Base-by-base conservation (phyloP, 1,139 yeast genomes). In the Nakaseomyces glabratus region DNA sequence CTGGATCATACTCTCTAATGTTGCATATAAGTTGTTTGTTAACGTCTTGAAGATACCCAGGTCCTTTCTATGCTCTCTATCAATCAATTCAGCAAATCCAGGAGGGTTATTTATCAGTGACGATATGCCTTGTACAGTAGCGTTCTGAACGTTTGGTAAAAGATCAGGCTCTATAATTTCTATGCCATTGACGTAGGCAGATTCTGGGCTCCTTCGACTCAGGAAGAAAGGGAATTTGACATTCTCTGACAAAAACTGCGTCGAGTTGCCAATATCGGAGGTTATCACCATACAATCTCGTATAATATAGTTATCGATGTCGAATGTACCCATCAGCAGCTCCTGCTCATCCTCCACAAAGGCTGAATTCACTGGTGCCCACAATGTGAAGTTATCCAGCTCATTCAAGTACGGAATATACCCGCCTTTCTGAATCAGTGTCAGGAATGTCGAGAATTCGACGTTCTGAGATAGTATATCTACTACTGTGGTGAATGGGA, bases 351-450 rank as follows among this genome's bases (percentile, higher is more conserved):
- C 46, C 16, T 45, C 51, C 11, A 62, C 66, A 57, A 82, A 86
- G 1, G 95, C 96, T 48, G 81, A 76, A 58, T 88, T 85, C 13
- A 82, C 70, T 0, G 97, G 96, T 0, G 96, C 96, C 31, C 85
- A 56, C 13, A 88, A 60, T 0, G 97, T 85, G 35, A 79, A 69
- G 53, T 86, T 81, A 23, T 65, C 62, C 42, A 81, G 58, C 23
- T 63, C 62, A 54, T 85, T 88, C 34, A 90, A 57, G 21, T 62
- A 58, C 1, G 93, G 93, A 1, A 90, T 64, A 42, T 82, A 60
- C 9, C 80, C 93, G 31, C 68, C 65, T 34, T 70, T 61, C 53
- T 88, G 96, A 3, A 88, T 49, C 18, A 73, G 62, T 33, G 77
- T 62, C 15, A 88, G 60, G 40, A 88, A 75, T 35, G 69, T 68